phyloP scores from a whole-genome alignment of 164 flowering plant species.

The Macadamia tetraphylla region DNA sequence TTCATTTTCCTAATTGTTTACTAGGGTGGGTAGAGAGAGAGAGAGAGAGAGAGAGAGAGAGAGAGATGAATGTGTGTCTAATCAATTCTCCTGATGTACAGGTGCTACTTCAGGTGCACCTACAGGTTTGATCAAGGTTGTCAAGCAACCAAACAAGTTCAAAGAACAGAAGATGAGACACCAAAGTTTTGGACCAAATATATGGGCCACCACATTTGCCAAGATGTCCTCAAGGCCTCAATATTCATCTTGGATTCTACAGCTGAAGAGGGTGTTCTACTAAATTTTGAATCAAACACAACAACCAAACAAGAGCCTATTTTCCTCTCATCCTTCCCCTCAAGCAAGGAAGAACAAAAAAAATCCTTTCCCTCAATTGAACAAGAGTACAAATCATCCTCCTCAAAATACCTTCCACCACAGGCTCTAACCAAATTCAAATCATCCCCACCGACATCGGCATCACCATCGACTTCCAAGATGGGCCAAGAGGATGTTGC shows the following conservation, averaged over 20 bases:
- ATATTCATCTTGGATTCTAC: conserved; percentile 15
- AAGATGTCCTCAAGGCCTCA: conserved; percentile 16
- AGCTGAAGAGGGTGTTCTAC: conserved; percentile 6
- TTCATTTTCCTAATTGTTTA: not conserved
- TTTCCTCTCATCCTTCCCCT: not conserved
- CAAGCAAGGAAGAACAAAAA: not conserved
- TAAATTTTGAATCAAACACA: conserved; percentile 14
- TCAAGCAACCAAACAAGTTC: conserved; percentile 34
- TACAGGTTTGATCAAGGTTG: conserved; percentile 39
- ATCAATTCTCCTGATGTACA: conserved; percentile 6
- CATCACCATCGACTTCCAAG: conserved; percentile 3
- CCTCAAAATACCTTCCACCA: conserved; percentile 4
- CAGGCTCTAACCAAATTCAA: conserved; percentile 13
- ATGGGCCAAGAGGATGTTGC: conserved; percentile 13
- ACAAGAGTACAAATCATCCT: conserved; percentile 1
- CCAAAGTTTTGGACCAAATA: conserved; percentile 37
- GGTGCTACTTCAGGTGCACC: conserved; percentile 48
- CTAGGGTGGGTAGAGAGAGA: too few relatives aligned
- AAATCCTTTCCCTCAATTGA: not conserved
- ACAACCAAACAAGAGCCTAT: not conserved
- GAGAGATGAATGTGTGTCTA: not conserved
- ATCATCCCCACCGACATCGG: not conserved
- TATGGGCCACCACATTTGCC: conserved; percentile 58
- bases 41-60: too few relatives aligned
- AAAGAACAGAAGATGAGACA: conserved; percentile 25